Evolutionary conservation across 257 asterid species (phyloP).

Genomic region (Solanum pinnatisectum): DNA sequence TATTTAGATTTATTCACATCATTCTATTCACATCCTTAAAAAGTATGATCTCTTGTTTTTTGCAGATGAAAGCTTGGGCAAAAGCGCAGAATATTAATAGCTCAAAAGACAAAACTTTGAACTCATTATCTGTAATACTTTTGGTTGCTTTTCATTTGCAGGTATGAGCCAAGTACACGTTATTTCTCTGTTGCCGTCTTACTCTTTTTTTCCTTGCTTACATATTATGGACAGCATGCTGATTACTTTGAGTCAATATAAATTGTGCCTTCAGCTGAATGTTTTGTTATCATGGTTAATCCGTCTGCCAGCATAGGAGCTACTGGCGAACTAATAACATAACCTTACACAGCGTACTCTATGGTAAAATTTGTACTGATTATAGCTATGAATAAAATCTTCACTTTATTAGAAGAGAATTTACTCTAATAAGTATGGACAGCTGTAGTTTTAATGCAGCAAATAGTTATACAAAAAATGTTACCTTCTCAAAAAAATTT

Average conservation of each 20-base stretch:
- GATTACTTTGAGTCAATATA: background rate
- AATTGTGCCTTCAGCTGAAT: background rate
- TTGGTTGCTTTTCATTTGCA: slow-evolving; percentile 93
- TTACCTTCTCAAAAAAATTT: background rate
- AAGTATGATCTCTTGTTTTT: background rate
- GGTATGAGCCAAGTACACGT: slow-evolving; percentile 25
- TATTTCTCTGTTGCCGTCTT: background rate
- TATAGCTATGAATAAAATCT: background rate
- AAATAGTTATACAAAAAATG: background rate
- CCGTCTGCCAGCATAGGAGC: background rate
- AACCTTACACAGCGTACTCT: background rate
- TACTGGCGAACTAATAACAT: background rate
- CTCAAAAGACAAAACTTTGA: slow-evolving; percentile 77
- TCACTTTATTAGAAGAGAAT: background rate
- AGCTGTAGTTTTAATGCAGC: background rate
- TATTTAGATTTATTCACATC: background rate
- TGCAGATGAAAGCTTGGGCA: slow-evolving; percentile 95
- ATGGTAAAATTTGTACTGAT: background rate
- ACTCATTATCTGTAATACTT: slow-evolving; percentile 76
- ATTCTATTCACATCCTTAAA: background rate
- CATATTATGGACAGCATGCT: background rate
- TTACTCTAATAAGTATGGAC: background rate
- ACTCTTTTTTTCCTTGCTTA: background rate
- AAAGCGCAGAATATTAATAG: slow-evolving; percentile 76
- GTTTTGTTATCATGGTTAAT: background rate